phyloP scores from a whole-genome alignment of 2,329 filamentous ascomycete species.

The Stagonosporopsis chrysanthemi region DNA sequence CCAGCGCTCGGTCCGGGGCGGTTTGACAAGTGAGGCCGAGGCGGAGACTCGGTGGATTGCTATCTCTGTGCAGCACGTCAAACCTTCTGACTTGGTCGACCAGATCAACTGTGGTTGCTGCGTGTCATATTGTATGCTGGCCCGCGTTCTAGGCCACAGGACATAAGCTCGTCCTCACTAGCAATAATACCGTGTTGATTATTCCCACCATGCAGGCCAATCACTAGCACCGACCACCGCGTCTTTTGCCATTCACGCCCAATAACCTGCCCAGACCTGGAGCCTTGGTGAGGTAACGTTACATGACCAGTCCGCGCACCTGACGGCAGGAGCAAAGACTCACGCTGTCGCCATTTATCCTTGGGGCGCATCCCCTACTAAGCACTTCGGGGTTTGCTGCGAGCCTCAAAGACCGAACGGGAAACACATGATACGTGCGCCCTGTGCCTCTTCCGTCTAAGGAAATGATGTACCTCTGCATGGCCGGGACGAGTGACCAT shows the following conservation, averaged over 20 bases:
- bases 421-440: constrained; percentile 19
- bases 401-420: constrained; percentile 8
- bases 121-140: constrained; percentile 11
- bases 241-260: constrained; percentile 2
- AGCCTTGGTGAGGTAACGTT: constrained; percentile 12
- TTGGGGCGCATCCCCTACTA: constrained; percentile 15
- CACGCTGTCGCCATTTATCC: constrained; percentile 2
- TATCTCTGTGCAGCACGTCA: constrained; percentile 3
- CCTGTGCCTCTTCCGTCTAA: constrained; percentile 6
- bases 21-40: constrained; percentile 10
- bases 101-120: constrained; percentile 13
- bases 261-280: not conserved
- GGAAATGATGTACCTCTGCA: constrained; percentile 15
- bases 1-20: constrained; percentile 9
- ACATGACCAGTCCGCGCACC: constrained; percentile 16
- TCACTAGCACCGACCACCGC: not conserved
- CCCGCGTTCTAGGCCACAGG: constrained; percentile 17
- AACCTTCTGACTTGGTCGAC: constrained; percentile 12
- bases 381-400: constrained; percentile 9
- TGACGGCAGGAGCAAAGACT: constrained; percentile 7
- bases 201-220: constrained; percentile 6
- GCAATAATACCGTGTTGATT: not conserved
- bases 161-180: constrained; percentile 1
- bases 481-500: constrained; percentile 5
- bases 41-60: constrained; percentile 5